Conservation (phyloP, 371 early-diverging fungal species). For the Zychaea mexicana region DNA sequence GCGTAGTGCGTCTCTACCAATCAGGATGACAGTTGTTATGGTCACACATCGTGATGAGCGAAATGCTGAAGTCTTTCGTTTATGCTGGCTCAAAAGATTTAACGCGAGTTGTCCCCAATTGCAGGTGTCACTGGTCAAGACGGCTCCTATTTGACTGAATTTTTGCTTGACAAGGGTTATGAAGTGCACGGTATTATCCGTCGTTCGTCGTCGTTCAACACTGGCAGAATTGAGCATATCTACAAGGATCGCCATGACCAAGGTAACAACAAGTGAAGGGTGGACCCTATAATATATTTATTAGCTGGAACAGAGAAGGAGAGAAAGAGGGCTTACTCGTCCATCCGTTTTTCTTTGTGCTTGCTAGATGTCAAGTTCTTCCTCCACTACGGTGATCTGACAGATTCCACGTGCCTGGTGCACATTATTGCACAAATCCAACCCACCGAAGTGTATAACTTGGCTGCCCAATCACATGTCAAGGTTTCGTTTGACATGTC, state of each 20-base stretch:
- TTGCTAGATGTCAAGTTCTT: conserved; percentile 68
- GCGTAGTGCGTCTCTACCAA: neutral
- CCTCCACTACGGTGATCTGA: conserved; percentile 87
- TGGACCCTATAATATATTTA: too few species aligned
- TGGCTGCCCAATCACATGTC: conserved; percentile 82
- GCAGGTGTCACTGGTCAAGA: conserved; percentile 85
- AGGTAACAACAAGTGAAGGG: conserved; percentile 33
- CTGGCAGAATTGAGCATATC: conserved; percentile 75
- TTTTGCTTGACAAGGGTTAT: conserved; percentile 73
- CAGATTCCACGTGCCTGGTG: conserved; percentile 81
- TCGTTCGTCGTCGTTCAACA: conserved; percentile 79
- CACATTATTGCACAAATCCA: conserved; percentile 78
- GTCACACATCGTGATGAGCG: neutral
- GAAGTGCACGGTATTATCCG: conserved; percentile 82
- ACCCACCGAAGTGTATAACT: conserved; percentile 82
- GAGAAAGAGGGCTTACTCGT: too few species aligned
- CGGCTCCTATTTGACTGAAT: conserved; percentile 77
- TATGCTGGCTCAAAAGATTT: too few species aligned
- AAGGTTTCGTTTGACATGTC: conserved; percentile 91
- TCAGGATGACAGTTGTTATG: conserved; percentile 1
- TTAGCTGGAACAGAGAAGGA: conserved; percentile 7
- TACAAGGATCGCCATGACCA: conserved; percentile 68
- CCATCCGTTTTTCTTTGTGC: neutral
- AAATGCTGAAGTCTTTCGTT: neutral
- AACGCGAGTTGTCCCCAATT: too few species aligned